Evolutionary conservation across 202 grass and related monocot species (phyloP).

Genomic region (Eragrostis tef): DNA sequence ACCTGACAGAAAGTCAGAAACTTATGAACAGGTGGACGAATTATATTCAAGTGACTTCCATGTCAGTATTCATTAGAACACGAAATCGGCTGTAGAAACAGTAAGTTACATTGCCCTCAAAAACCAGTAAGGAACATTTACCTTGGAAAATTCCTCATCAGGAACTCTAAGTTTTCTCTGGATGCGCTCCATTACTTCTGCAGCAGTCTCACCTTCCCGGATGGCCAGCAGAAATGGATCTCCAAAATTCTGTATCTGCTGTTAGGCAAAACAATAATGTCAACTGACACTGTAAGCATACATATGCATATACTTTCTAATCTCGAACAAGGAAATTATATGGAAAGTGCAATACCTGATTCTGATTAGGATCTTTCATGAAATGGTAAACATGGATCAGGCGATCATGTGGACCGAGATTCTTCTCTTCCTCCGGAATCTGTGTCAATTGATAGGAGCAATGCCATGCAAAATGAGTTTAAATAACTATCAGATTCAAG

Average conservation of each 20-base stretch:
- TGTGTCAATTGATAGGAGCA: conserved; percentile 55
- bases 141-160: conserved; percentile 87
- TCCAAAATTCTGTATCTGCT: conserved; percentile 97
- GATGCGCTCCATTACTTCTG: conserved; percentile 77
- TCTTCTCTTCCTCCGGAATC: conserved; percentile 92
- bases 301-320: neutral
- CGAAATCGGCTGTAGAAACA: conserved; percentile 31
- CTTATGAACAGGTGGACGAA: neutral
- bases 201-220: conserved; percentile 81
- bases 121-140: conserved; percentile 33
- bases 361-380: conserved; percentile 92
- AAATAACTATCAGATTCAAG: neutral
- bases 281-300: conserved; percentile 22
- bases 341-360: conserved; percentile 58
- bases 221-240: conserved; percentile 95
- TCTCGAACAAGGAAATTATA: conserved; percentile 1
- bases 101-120: neutral
- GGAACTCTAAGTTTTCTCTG: conserved; percentile 80
- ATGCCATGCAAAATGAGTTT: conserved; percentile 18
- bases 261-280: conserved; percentile 45
- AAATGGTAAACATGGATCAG: conserved; percentile 99
- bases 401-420: conserved; percentile 71
- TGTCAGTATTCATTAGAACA: neutral
- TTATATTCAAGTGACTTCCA: neutral
- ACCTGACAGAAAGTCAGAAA: neutral